These are phyloP conservation scores for Aspergillus olivimuriae DNA, from an alignment of 495 filamentous ascomycete genomes.

Conservation along the genomic window DNA sequence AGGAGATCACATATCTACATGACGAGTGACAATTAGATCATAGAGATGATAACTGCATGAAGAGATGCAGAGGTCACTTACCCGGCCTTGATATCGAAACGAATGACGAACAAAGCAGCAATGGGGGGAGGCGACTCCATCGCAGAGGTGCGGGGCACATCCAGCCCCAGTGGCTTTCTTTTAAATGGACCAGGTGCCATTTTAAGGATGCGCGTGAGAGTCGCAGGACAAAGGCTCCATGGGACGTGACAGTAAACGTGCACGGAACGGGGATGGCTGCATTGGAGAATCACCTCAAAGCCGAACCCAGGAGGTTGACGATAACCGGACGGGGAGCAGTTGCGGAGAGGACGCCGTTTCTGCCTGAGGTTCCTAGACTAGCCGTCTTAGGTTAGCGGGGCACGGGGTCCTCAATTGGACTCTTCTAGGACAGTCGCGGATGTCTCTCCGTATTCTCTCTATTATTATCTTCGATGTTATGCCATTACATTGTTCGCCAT, in stretches of 20 bases:
- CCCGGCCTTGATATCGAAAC: conserved; percentile 81
- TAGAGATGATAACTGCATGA: not conserved
- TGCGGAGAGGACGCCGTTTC: no score
- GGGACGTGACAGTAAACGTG: conserved; percentile 2
- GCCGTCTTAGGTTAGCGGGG: conserved; percentile 10
- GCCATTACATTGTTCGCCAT: no score
- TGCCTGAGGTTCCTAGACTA: conserved; percentile 14
- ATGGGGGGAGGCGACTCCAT: conserved; percentile 56
- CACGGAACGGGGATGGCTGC: conserved; percentile 7
- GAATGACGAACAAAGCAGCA: conserved; percentile 76
- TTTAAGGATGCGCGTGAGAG: conserved; percentile 4
- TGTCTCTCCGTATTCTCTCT: no score
- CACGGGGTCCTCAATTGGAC: not conserved
- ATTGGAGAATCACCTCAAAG: conserved; percentile 1
- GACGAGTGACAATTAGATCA: conserved; percentile 1
- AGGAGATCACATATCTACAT: conserved; percentile 69
- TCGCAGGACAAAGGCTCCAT: conserved; percentile 17
- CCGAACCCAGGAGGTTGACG: conserved; percentile 2
- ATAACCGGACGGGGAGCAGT: no score
- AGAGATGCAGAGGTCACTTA: conserved; percentile 35
- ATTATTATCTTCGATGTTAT: no score
- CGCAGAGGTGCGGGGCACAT: conserved; percentile 27
- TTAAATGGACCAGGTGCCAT: conserved; percentile 29
- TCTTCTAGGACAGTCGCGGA: not conserved
- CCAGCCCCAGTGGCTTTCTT: conserved; percentile 27